Evolutionary conservation across 2,329 filamentous ascomycete genomes (phyloP), one percentile per base, ranked within the genome.

Genomic region (Fusarium bactridioides): DNA sequence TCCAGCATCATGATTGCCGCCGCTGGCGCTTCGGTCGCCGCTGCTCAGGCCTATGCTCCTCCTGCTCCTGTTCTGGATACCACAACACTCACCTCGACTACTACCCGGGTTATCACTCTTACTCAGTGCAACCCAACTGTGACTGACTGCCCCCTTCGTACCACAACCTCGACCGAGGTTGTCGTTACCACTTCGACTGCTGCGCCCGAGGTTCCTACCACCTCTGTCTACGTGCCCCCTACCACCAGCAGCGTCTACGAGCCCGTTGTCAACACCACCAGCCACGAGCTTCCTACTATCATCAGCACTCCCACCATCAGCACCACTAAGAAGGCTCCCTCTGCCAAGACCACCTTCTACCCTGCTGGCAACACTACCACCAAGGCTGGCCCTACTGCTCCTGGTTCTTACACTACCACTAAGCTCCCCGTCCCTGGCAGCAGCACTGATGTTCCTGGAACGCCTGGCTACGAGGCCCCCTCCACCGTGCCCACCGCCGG

Each of bases 61-160:
- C 64, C 65, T 57, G 40, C 64, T 58, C 21, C 64, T 57, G 37
- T 18, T 45, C 56, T 38, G 41, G 56, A 45, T 66, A 85, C 82
- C 67, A 82, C 81, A 63, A 82, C 81, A 16, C 58, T 81, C 64
- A 87, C 85, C 61, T 82, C 83, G 21, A 87, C 85, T 63, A 80
- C 80, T 59, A 85, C 83, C 61, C 79, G 77, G 73, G 83, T 82
- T 56, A 64, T 84, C 70, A 87, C 85, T 77, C 80, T 87, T 77
- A 87, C 85, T 64, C 74, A 80, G 76, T 86, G 86, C 82, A 81
- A 83, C 77, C 82, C 84, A 47, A 67, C 63, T n/a, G 63, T 67
- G 63, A 67, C 64, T 31, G 19, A 67, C 64, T 67, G 64, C 63
- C 64, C 64, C 38, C 55, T 67, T 33, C 64, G 63, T 72, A 78